phyloP scores from a whole-genome alignment of 176 grass and related monocot species.

The Miscanthus lutarioriparius region DNA sequence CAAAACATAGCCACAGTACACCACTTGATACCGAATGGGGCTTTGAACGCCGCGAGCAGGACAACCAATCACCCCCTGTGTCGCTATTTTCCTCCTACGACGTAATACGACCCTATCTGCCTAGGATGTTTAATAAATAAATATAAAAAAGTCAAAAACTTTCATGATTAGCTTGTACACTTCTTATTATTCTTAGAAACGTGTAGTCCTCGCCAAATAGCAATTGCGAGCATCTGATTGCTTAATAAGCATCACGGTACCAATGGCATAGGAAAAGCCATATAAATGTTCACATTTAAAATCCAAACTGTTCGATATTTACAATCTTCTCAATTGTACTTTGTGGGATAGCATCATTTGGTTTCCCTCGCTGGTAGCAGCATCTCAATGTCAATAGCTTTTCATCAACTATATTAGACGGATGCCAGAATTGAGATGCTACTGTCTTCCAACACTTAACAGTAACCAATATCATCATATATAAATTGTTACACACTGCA shows the following conservation, averaged over 20 bases:
- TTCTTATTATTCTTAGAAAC: too few relatives aligned
- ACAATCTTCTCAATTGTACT: not conserved
- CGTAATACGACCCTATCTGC: too few relatives aligned
- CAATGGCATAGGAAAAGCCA: not conserved
- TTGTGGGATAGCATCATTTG: not conserved
- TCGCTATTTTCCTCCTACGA: too few relatives aligned
- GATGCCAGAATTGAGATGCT: not conserved
- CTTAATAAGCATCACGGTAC: not conserved
- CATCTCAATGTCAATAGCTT: not conserved
- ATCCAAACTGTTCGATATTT: constrained; percentile 28
- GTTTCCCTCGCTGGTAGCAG: not conserved
- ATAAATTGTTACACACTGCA: not conserved
- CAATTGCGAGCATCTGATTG: not conserved
- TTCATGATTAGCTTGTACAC: too few relatives aligned
- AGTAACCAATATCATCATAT: not conserved
- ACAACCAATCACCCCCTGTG: too few relatives aligned
- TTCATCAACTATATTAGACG: not conserved
- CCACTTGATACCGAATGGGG: too few relatives aligned
- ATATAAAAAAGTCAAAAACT: too few relatives aligned
- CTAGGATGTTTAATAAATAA: too few relatives aligned
- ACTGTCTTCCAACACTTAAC: not conserved
- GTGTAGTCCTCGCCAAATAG: too few relatives aligned
- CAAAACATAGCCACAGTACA: too few relatives aligned
- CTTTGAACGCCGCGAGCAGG: too few relatives aligned
- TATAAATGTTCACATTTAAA: not conserved